These are phyloP conservation scores for Rosa multiflora DNA, from an alignment of 306 rosid species.

Conservation along the genomic window DNA sequence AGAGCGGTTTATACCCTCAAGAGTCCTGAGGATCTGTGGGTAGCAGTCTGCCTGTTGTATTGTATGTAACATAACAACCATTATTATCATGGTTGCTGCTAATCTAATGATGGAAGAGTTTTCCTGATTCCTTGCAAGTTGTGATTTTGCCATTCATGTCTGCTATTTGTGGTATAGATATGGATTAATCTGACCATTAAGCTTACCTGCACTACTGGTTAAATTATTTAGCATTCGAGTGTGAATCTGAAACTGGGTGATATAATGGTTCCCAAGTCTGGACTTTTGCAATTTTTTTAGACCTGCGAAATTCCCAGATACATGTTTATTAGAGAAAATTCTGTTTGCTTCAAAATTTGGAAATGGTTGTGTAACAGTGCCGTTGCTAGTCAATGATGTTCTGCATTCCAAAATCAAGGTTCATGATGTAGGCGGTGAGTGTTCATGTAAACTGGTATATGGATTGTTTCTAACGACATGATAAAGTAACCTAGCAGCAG, in stretches of 20 bases:
- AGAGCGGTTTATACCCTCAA: background rate
- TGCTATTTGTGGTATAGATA: background rate
- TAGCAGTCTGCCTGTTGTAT: constrained; percentile 9
- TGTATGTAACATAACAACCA: constrained; percentile 1
- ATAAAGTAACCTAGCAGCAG: background rate
- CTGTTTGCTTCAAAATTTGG: background rate
- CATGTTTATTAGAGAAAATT: constrained; percentile 1
- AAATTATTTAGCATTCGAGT: background rate
- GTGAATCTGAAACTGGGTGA: background rate
- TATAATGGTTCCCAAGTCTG: background rate
- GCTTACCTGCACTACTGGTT: background rate
- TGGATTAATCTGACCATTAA: background rate
- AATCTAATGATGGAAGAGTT: background rate
- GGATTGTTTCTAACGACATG: background rate
- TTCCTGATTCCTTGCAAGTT: background rate
- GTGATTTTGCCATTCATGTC: background rate
- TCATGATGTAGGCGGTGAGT: background rate
- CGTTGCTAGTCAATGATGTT: background rate
- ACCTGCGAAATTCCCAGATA: background rate
- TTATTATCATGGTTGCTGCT: background rate
- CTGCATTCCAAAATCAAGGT: background rate
- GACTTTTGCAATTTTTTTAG: background rate
- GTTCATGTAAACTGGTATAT: background rate
- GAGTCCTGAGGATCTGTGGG: background rate
- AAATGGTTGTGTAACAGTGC: background rate